A percentile compares a stretch with the other conserved stretches of the same genome.
These are phyloP conservation scores for Ambrosia artemisiifolia DNA, from an alignment of 129 eudicot genomes.

Conservation along the genomic window DNA sequence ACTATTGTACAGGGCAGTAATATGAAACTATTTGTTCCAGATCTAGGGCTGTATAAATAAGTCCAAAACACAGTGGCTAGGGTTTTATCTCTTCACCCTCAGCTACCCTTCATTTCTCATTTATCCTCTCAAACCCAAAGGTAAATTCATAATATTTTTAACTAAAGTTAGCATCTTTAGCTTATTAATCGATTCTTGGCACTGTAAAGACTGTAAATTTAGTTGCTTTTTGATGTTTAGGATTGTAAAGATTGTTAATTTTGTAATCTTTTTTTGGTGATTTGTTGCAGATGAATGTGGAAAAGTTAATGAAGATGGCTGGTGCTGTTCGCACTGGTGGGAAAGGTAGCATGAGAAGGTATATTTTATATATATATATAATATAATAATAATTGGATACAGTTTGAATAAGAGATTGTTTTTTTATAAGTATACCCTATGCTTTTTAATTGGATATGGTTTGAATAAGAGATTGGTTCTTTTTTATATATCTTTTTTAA, in stretches of 20 bases:
- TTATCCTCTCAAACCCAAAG: conserved; percentile 9
- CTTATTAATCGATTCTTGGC: neutral
- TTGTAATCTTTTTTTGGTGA: no score
- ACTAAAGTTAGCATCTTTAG: neutral
- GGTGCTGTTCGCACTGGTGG: conserved; percentile 76
- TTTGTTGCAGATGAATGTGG: conserved; percentile 62
- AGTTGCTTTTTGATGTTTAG: no score
- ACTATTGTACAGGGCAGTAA: conserved; percentile 3
- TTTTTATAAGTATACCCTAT: no score
- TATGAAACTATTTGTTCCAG: conserved; percentile 2
- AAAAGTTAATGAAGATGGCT: conserved; percentile 77
- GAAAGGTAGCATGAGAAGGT: conserved; percentile 70
- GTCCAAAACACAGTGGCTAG: neutral
- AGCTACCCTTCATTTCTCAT: neutral
- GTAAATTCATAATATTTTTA: neutral
- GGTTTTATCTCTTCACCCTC: conserved; percentile 5
- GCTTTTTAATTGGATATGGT: no score
- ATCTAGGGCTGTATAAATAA: conserved; percentile 17
- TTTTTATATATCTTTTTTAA: no score
- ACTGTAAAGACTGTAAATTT: neutral
- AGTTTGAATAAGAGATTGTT: neutral
- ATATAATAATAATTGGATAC: no score
- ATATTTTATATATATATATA: no score
- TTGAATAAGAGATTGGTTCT: no score
- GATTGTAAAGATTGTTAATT: no score